A percentile compares a stretch with the other conserved stretches of the same genome.
Conservation (phyloP, 768 basidiomycete genomes). For the Rubroboletus pulcherrimus region DNA sequence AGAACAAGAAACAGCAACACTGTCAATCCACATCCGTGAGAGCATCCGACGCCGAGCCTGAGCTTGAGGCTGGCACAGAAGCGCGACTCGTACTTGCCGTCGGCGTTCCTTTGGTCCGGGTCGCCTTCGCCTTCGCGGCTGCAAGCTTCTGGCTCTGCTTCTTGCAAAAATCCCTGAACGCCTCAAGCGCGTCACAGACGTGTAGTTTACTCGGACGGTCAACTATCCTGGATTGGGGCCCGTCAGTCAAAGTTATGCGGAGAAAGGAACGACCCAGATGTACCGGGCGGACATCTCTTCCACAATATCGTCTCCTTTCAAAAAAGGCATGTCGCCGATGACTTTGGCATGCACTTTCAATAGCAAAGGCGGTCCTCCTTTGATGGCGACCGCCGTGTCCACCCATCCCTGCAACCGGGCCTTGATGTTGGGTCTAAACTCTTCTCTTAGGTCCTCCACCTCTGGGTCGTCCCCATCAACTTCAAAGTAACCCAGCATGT, state of each 20-base stretch:
- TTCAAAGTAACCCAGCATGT: slow-evolving; percentile 50
- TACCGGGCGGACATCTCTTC: slow-evolving; percentile 56
- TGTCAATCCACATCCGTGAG: slow-evolving; percentile 35
- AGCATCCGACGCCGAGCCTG: slow-evolving; percentile 6
- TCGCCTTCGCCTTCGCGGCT: slow-evolving; percentile 18
- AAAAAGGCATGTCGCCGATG: slow-evolving; percentile 53
- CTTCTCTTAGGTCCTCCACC: slow-evolving; percentile 56
- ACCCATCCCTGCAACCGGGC: slow-evolving; percentile 58
- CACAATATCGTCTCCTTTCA: slow-evolving; percentile 47
- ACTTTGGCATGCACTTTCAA: slow-evolving; percentile 42
- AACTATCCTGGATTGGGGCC: slow-evolving; percentile 35
- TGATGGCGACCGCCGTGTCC: slow-evolving; percentile 36
- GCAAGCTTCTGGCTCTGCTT: slow-evolving; percentile 41
- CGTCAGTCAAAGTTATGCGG: neutral
- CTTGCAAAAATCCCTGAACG: slow-evolving; percentile 47
- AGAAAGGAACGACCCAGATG: slow-evolving; percentile 3
- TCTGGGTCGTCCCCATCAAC: slow-evolving; percentile 52
- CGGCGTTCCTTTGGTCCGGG: neutral
- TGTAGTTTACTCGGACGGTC: slow-evolving; percentile 54
- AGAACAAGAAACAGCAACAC: neutral
- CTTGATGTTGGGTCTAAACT: slow-evolving; percentile 56
- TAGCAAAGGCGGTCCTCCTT: slow-evolving; percentile 37
- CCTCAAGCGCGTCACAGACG: slow-evolving; percentile 49
- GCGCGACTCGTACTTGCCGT: neutral
- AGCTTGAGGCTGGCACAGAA: slow-evolving; percentile 5